Base-by-base conservation (phyloP, 352 stramenopile species). In the Phytophthora palmivora region DNA sequence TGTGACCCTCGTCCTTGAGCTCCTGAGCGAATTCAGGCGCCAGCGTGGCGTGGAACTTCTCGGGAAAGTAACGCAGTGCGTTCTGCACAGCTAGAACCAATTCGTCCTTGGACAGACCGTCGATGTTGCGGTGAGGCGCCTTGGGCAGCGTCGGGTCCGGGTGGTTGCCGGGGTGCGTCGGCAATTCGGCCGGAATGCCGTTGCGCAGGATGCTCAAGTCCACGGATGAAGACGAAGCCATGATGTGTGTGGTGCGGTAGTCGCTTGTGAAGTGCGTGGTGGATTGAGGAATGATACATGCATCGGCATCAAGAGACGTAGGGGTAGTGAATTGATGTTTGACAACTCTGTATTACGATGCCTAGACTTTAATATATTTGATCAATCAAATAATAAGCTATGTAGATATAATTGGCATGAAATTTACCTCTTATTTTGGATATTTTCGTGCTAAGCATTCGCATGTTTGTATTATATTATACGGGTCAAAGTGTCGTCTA, bases 21-120 rank as follows among this genome's bases (percentile, higher is more conserved):
- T 97, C 88, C 56, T 95, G 76, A 16, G 88, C 81, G 57, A 97
- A 96, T 60, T 97, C 88, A 16, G 84, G 73, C 38, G 84, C 81
- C 37, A 97, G 67, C 33, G 69, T 57, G 18, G 67, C 76, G 65
- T 97, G 88, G 58, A 82, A 76, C 21, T 87, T 60, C 37, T 62
- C 53, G 4, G 87, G 85, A 59, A 97, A 97, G 79, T 97, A 97
- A 18, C 89, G 79, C 59, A 96, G 64, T 36, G 89, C 88, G 52
- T 97, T 97, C 69, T 94, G 80, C 37, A 97, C 67, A 2, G 89
- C 88, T 24, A 96, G 70, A 46, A 92, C 79, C 21, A 82, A 72
- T 36, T 92, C 81, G 36, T 88, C 76, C 12, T 72, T 69, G 44
- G 78, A 84, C 3, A 90, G 61, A 21, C 71, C 59, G 46, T 84